phyloP scores from a whole-genome alignment of 2,329 filamentous ascomycete species.

The Cryphonectria carpinicola region DNA sequence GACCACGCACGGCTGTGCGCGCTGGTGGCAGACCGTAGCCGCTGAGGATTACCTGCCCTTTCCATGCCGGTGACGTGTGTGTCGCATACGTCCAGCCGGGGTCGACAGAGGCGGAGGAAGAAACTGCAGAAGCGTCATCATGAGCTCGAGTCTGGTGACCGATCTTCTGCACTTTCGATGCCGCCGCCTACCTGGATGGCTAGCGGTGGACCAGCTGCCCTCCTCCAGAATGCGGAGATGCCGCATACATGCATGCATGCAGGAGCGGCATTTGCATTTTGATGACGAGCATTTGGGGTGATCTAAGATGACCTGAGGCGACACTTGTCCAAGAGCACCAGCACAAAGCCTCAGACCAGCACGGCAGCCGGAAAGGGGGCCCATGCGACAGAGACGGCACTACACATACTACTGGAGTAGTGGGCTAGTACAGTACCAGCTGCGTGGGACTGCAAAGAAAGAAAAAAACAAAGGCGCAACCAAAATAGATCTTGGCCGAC shows the following conservation, averaged over 20 bases:
- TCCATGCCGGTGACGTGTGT: neutral
- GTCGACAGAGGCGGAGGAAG: neutral
- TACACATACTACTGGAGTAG: neutral
- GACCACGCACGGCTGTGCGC: neutral
- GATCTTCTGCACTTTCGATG: neutral
- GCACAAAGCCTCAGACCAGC: slow-evolving; percentile 15
- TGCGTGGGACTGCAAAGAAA: slow-evolving; percentile 12
- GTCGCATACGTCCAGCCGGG: neutral
- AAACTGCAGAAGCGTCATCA: neutral
- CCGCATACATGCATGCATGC: neutral
- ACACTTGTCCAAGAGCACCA: neutral
- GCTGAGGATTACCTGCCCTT: neutral
- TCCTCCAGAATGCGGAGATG: slow-evolving; percentile 1
- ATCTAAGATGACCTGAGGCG: slow-evolving; percentile 8
- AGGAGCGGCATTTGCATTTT: neutral
- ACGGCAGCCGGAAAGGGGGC: slow-evolving; percentile 9
- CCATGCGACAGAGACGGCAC: slow-evolving; percentile 5
- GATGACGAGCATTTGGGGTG: neutral
- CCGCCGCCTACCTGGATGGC: neutral
- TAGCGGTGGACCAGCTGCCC: neutral
- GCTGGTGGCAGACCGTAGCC: neutral
- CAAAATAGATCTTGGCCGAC: slow-evolving; percentile 24
- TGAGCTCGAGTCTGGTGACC: slow-evolving; percentile 4
- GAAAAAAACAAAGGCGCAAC: neutral
- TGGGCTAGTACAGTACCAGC: slow-evolving; percentile 10